Percentiles rank a stretch among this genome's conserved stretches.
These are phyloP conservation scores for Pichia norvegensis DNA, from an alignment of 1,139 yeast genomes.

Conservation along the genomic window DNA sequence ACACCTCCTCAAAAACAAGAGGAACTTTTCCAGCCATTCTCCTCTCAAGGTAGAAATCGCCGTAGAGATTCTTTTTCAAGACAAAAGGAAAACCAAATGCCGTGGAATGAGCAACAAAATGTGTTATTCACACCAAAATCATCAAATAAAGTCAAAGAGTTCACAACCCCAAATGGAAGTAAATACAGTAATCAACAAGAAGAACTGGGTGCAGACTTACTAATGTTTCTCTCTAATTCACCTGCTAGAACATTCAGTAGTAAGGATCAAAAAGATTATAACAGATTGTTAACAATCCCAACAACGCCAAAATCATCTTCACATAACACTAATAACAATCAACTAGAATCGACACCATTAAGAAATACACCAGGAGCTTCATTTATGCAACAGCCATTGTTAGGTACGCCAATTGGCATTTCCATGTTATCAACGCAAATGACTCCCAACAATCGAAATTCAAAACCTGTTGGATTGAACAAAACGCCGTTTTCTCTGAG, in stretches of 20 bases:
- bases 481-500: conserved; percentile 74
- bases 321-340: conserved; percentile 4
- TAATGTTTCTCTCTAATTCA: conserved; percentile 77
- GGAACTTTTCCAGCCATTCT: conserved; percentile 4
- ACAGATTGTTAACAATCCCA: conserved; percentile 16
- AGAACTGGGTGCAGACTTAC: conserved; percentile 76
- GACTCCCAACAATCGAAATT: conserved; percentile 16
- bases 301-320: conserved; percentile 28
- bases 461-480: conserved; percentile 8
- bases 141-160: conserved; percentile 6
- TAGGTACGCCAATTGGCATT: conserved; percentile 18
- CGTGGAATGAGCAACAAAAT: not conserved
- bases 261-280: conserved; percentile 11
- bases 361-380: conserved; percentile 4
- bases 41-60: not conserved
- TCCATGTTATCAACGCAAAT: not conserved
- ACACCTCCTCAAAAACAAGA: conserved; percentile 23
- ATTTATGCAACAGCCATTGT: conserved; percentile 11
- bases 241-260: conserved; percentile 57
- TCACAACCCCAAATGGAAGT: conserved; percentile 23
- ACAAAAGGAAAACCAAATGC: conserved; percentile 2
- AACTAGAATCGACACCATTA: conserved; percentile 22
- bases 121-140: conserved; percentile 27
- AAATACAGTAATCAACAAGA: conserved; percentile 29
- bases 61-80: not conserved